Evolutionary conservation across 352 stramenopile genomes (phyloP).

Genomic region (Phytophthora citricola): DNA sequence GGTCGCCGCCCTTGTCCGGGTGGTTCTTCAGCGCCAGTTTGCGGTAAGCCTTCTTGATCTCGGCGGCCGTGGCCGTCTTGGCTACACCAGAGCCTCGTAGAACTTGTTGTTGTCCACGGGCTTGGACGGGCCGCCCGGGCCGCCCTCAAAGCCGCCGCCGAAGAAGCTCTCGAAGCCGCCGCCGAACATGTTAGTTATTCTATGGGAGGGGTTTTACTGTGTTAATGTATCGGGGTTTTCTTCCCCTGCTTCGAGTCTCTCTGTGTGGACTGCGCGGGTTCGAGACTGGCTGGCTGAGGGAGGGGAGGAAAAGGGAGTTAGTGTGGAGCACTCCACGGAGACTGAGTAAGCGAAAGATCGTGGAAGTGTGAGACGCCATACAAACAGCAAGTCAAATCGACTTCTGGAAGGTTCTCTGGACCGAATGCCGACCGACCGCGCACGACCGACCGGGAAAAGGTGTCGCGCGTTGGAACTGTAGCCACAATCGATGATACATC

Average conservation of each 20-base stretch:
- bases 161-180: slow-evolving; percentile 90
- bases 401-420: slow-evolving; percentile 40
- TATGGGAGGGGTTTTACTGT: slow-evolving; percentile 14
- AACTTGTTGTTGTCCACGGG: slow-evolving; percentile 89
- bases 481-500: slow-evolving; percentile 1
- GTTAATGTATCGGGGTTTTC: slow-evolving; percentile 37
- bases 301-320: slow-evolving; percentile 28
- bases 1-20: slow-evolving; percentile 98
- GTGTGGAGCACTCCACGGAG: slow-evolving; percentile 15
- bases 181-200: slow-evolving; percentile 69
- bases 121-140: slow-evolving; percentile 54
- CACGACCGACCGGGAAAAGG: slow-evolving; percentile 24
- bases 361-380: slow-evolving; percentile 21
- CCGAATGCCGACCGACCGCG: slow-evolving; percentile 17
- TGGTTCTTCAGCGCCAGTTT: slow-evolving; percentile 95
- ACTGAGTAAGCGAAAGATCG: slow-evolving; percentile 37
- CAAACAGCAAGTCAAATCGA: slow-evolving; percentile 30
- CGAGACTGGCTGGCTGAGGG: slow-evolving; percentile 40
- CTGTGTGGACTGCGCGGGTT: slow-evolving; percentile 39
- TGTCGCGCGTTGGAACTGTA: slow-evolving; percentile 5
- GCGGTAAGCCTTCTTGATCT: slow-evolving; percentile 93
- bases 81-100: slow-evolving; percentile 87
- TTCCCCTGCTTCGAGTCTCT: slow-evolving; percentile 13
- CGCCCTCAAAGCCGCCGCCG: slow-evolving; percentile 74
- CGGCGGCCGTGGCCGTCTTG: slow-evolving; percentile 81